Percentiles rank a stretch among this genome's conserved stretches.
Conservation (phyloP, 1,284 basidiomycete genomes). For the Kalmanozyma brasiliensis region DNA sequence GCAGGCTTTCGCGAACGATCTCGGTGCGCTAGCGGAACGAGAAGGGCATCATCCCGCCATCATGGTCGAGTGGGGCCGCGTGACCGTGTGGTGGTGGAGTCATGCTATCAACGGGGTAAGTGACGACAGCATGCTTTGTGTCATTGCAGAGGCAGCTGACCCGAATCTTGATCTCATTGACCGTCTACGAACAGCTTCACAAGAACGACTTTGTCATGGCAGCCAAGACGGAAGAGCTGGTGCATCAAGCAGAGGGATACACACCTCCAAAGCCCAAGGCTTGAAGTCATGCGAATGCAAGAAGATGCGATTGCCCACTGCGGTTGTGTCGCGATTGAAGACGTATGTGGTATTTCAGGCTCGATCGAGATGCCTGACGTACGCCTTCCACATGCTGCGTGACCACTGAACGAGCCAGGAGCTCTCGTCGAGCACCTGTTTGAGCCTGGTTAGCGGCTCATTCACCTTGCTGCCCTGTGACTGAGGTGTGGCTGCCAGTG, state of each 20-base stretch:
- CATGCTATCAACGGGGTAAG: slow-evolving; percentile 63
- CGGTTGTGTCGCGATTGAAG: too few relatives aligned
- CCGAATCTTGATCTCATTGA: too few relatives aligned
- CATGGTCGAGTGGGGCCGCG: slow-evolving; percentile 64
- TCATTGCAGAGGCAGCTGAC: too few relatives aligned
- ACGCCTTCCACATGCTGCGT: slow-evolving; percentile 37
- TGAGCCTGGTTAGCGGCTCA: slow-evolving; percentile 23
- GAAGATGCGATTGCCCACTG: neutral
- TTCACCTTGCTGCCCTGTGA: slow-evolving; percentile 6
- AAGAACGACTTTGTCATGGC: slow-evolving; percentile 67
- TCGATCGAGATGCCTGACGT: slow-evolving; percentile 36
- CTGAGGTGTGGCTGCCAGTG: slow-evolving; percentile 46
- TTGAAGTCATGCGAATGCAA: slow-evolving; percentile 2
- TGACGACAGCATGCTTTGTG: too few relatives aligned
- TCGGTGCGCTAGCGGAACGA: slow-evolving; percentile 56
- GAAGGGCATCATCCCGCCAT: slow-evolving; percentile 64
- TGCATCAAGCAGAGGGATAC: slow-evolving; percentile 47
- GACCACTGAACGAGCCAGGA: slow-evolving; percentile 46
- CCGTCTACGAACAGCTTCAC: slow-evolving; percentile 60
- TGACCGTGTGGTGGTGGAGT: slow-evolving; percentile 66
- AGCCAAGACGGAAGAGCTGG: slow-evolving; percentile 62
- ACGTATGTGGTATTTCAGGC: slow-evolving; percentile 3
- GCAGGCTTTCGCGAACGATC: slow-evolving; percentile 42
- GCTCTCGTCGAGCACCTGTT: slow-evolving; percentile 37
- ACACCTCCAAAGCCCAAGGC: slow-evolving; percentile 39